phyloP scores from a whole-genome alignment of 2,329 filamentous ascomycete species.

The Coleophoma crateriformis region DNA sequence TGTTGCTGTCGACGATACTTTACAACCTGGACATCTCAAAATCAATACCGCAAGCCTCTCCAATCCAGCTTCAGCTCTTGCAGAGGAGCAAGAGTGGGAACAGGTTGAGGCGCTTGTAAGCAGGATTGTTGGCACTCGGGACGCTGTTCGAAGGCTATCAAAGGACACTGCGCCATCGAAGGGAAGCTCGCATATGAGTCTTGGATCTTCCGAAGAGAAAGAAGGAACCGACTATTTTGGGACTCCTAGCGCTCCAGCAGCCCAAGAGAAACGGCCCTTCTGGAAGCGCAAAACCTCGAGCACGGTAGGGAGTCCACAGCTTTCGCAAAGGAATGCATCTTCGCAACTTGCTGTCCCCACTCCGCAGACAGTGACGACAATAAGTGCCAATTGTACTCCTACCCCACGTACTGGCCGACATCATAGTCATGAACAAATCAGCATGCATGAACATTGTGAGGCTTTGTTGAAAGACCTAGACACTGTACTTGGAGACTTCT shows the following conservation, averaged over 20 bases:
- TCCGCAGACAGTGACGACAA: conserved; percentile 12
- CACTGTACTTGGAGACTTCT: conserved; percentile 76
- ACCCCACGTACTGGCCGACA: conserved; percentile 9
- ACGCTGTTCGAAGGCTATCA: conserved; percentile 80
- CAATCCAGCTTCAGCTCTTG: conserved; percentile 21
- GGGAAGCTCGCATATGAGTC: conserved; percentile 22
- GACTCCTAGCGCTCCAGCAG: neutral
- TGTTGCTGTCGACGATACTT: conserved; percentile 31
- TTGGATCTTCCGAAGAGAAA: conserved; percentile 22
- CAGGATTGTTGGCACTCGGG: conserved; percentile 78
- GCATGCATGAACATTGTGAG: conserved; percentile 76
- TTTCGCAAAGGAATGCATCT: conserved; percentile 15
- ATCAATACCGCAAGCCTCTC: conserved; percentile 25
- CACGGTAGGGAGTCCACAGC: conserved; percentile 19
- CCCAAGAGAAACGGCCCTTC: conserved; percentile 65
- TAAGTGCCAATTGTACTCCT: conserved; percentile 16
- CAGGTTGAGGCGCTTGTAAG: conserved; percentile 82
- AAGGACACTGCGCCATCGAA: conserved; percentile 65
- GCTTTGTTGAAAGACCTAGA: conserved; percentile 82
- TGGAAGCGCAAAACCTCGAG: conserved; percentile 85
- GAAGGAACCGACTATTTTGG: conserved; percentile 54
- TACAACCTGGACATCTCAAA: conserved; percentile 23
- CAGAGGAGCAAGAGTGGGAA: conserved; percentile 80
- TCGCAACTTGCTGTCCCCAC: conserved; percentile 22
- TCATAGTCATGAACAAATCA: conserved; percentile 48